Evolutionary conservation across 2,329 filamentous ascomycete species (phyloP), one percentile per base, ranked within the genome.

Genomic region (Ceratocystis albifundus): DNA sequence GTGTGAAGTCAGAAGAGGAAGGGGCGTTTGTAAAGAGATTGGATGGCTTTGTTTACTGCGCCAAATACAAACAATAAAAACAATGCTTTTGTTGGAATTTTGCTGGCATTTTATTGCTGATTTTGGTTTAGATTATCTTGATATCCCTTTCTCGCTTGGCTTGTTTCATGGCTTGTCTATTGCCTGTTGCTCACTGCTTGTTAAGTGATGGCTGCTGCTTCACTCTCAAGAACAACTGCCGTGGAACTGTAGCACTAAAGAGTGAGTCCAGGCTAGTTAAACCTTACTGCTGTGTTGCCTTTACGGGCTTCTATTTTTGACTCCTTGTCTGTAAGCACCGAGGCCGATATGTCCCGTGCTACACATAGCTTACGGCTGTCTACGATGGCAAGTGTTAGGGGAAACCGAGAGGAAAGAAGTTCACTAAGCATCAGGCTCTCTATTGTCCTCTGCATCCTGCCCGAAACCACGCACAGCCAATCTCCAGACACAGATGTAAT

Each of bases 161-260:
- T 53, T 53, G 48, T 53, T 53, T 53, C 20, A 53, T 53, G 48
- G 48, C 48, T 53, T 53, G 48, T 10, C 12, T 20, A 48, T n/a
- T 53, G 17, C n/a, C 15, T 20, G 45, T 25, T 50, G 30, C 22
- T 22, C 25, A 20, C 46, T 53, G 48, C 48, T 25, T 36, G 36
- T 12, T 36, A 12, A 36, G 10, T 36, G 36, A 36, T 12, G 36
- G 36, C 10, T 12, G 36, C 8, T 10, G 36, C 36, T 12, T 36
- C 8, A 3, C 8, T 12, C 36, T 36, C 36, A 36, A 36, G 36
- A 36, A 10, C 36, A 36, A 12, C 36, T 36, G 36, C 36, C 3
- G 36, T 36, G 36, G 36, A 36, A 12, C 36, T 36, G 36, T 36
- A 36, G 36, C 36, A 36, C 36, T 12, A 36, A 12, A 36, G 36